Evolutionary conservation across 2,329 filamentous ascomycete species (phyloP).

Genomic region (Penicillium brasilianum): DNA sequence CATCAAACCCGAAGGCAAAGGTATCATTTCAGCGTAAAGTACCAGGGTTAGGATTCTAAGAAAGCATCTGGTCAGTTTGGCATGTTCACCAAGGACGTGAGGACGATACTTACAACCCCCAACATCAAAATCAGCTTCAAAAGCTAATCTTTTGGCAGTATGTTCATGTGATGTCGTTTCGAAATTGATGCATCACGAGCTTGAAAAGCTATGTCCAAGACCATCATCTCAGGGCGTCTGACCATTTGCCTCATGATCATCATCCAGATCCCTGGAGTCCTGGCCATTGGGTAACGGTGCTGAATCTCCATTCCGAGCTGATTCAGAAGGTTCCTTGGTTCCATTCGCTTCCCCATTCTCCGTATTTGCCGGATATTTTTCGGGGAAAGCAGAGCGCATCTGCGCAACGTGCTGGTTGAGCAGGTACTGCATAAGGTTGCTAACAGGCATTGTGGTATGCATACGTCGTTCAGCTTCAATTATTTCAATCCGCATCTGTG

Average conservation of each 20-base stretch:
- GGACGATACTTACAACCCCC: not conserved
- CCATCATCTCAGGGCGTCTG: conserved; percentile 8
- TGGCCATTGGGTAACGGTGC: not conserved
- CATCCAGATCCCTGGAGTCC: not conserved
- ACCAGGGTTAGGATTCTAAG: not conserved
- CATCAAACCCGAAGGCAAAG: not conserved
- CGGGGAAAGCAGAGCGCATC: conserved; percentile 32
- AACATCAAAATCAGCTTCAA: not conserved
- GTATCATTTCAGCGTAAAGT: conserved; percentile 3
- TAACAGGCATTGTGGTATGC: conserved; percentile 29
- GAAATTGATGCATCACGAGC: conserved; percentile 9
- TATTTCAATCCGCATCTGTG: conserved; percentile 33
- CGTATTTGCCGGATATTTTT: conserved; percentile 22
- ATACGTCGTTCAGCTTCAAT: conserved; percentile 32
- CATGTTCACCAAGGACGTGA: not conserved
- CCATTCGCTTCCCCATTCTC: conserved; percentile 6
- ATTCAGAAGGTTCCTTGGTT: not conserved
- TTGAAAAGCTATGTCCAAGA: not conserved
- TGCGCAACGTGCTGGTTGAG: conserved; percentile 29
- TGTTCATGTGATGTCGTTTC: conserved; percentile 1
- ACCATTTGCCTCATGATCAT: conserved; percentile 2
- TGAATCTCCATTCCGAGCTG: not conserved
- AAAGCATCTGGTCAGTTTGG: not conserved
- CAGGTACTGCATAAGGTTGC: conserved; percentile 32
- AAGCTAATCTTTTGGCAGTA: not conserved